Conservation (phyloP, 768 basidiomycete genomes). For the Mycena galopus region DNA sequence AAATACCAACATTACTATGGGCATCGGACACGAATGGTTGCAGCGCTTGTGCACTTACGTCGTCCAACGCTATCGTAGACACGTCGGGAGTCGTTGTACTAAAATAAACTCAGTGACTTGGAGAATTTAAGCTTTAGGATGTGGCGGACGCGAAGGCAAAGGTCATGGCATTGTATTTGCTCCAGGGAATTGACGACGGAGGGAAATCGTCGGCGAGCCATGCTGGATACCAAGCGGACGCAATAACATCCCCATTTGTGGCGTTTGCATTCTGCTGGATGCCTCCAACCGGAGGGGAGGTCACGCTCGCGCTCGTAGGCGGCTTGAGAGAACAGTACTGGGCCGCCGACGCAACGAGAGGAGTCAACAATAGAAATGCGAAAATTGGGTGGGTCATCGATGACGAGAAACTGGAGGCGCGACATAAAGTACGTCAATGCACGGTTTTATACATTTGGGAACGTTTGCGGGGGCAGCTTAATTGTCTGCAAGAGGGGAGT, state of each 20-base stretch:
- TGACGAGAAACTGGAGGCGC: neutral
- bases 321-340: conserved; percentile 24
- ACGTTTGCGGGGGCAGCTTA: conserved; percentile 17
- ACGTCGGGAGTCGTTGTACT: conserved; percentile 51
- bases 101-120: conserved; percentile 7
- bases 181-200: conserved; percentile 60
- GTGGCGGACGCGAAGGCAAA: conserved; percentile 73
- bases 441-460: conserved; percentile 21
- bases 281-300: neutral
- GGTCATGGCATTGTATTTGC: conserved; percentile 65
- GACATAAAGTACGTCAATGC: neutral
- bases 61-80: conserved; percentile 48
- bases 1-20: conserved; percentile 54
- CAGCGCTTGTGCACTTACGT: conserved; percentile 61
- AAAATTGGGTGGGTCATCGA: conserved; percentile 13
- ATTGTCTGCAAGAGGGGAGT: conserved; percentile 3
- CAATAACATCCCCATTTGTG: conserved; percentile 32
- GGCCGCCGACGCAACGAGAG: conserved; percentile 8
- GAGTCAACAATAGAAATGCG: neutral
- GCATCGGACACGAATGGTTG: conserved; percentile 67
- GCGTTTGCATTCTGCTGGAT: neutral
- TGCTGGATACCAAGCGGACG: conserved; percentile 63
- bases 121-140: neutral
- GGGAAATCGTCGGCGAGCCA: conserved; percentile 59
- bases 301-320: conserved; percentile 5